Evolutionary conservation across 768 basidiomycete species (phyloP), one percentile per base, ranked within the genome.

Genomic region (Psilocybe azurescens): DNA sequence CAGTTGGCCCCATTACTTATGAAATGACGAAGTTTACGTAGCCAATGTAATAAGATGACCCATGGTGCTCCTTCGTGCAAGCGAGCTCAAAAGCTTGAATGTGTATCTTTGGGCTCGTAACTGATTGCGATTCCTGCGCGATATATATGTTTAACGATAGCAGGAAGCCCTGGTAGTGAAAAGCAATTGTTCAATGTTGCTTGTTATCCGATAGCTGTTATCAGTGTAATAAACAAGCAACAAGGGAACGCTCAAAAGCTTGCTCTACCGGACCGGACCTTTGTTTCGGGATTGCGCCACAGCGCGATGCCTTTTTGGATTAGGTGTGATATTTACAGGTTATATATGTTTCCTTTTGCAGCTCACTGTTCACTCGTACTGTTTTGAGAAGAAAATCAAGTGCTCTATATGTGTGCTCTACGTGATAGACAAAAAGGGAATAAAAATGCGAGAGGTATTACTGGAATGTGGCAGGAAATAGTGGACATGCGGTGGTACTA

Each of bases 1-100:
- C n/a, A 47, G 48, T 63, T 44, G 29, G 47, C 29, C 9, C n/a
- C 58, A 38, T 20, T 10, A 41, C 51, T 24, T n/a, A 54, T 53
- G 48, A 49, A 24, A 24, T 36, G 30, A 47, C 2, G 32, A 10
- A 20, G 47, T 24, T 73, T 74, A 95, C 93, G 93, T 94, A 75
- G 94, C 94, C 60, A 95, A 78, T 33, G 94, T 95, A 59, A 95
- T 92, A 36, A 94, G 80, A 69, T 95, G 93, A 1, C 92, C 92
- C 91, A 94, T 93, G 13, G 46, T 46, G 20, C n/a, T 33, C 7
- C 28, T 49, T 30, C 9, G 28, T 11, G 41, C n/a, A 44, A 46
- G 38, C 16, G 11, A 14, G 18, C 24, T 55, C 33, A 7, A 36
- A 36, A n/a, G 41, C 41, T 44, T 14, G 14, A 14, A 8, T 16